Evolutionary conservation across 495 filamentous ascomycete genomes (phyloP).

Genomic region (Letharia lupina): DNA sequence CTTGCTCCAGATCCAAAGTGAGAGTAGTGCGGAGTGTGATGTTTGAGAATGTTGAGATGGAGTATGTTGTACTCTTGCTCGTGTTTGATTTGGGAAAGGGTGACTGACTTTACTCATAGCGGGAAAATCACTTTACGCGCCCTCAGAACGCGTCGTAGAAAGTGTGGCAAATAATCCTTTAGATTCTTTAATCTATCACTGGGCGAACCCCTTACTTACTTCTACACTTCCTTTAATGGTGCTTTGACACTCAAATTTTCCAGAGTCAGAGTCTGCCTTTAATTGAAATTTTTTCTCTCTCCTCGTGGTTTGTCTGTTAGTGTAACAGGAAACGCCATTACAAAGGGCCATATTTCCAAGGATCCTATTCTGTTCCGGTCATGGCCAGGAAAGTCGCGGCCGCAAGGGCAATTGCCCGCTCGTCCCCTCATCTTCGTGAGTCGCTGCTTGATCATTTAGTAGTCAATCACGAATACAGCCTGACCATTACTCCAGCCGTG

Average conservation of each 20-base stretch:
- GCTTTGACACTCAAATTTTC: not conserved
- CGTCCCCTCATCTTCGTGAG: slow-evolving; percentile 1
- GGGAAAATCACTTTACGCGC: not conserved
- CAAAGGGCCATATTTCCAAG: not conserved
- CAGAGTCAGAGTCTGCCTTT: not conserved
- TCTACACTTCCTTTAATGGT: not conserved
- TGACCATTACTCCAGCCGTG: not conserved
- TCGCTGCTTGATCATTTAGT: not conserved
- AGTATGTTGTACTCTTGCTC: too few species aligned
- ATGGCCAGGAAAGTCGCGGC: slow-evolving; percentile 9
- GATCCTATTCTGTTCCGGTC: not conserved
- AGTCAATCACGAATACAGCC: not conserved
- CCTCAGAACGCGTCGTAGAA: not conserved
- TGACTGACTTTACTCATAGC: too few species aligned
- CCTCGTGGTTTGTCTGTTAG: not conserved
- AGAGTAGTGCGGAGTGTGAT: not conserved
- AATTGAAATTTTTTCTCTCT: not conserved
- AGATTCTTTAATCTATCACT: too few species aligned
- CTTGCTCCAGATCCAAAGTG: not conserved
- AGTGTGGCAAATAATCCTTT: not conserved
- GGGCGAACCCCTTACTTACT: not conserved
- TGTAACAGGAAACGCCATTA: not conserved
- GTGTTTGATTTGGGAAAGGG: too few species aligned
- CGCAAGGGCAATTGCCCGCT: not conserved
- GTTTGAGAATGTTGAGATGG: not conserved